Percentiles rank a stretch among this genome's conserved stretches.
These are phyloP conservation scores for Rhodamnia rubescens DNA, from an alignment of 345 rosid species.

Conservation along the genomic window DNA sequence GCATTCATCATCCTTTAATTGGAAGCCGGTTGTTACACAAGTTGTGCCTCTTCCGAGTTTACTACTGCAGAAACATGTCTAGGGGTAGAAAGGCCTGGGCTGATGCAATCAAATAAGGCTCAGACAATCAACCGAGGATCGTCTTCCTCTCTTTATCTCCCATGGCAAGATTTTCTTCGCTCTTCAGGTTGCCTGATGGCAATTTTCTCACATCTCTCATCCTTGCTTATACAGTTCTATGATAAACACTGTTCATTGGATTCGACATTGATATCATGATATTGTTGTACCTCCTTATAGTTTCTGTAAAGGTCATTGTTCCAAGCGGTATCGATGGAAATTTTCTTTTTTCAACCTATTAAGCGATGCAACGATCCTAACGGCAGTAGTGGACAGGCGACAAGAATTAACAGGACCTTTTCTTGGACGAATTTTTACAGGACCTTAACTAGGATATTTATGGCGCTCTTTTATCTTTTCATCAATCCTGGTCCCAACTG, in stretches of 20 bases:
- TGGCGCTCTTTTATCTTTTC: neutral
- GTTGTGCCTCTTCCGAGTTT: neutral
- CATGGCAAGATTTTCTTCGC: neutral
- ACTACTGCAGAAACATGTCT: neutral
- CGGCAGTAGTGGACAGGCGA: neutral
- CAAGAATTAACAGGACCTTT: neutral
- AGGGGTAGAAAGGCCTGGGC: neutral
- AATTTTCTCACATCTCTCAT: neutral
- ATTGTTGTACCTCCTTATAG: neutral
- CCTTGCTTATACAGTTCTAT: neutral
- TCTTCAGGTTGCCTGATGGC: neutral
- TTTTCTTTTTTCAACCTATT: neutral
- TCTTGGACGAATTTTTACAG: neutral
- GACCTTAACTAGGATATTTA: neutral
- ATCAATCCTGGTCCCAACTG: neutral
- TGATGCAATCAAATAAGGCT: neutral
- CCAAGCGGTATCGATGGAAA: neutral
- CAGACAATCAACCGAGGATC: neutral
- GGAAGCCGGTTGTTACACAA: neutral
- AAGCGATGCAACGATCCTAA: neutral
- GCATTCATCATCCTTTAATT: neutral
- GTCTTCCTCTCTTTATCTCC: neutral
- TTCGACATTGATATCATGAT: neutral
- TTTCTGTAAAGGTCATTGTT: neutral
- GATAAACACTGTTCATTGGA: neutral